phyloP scores from a whole-genome alignment of 129 eudicot genomes.

The Helichrysum umbraculigerum region DNA sequence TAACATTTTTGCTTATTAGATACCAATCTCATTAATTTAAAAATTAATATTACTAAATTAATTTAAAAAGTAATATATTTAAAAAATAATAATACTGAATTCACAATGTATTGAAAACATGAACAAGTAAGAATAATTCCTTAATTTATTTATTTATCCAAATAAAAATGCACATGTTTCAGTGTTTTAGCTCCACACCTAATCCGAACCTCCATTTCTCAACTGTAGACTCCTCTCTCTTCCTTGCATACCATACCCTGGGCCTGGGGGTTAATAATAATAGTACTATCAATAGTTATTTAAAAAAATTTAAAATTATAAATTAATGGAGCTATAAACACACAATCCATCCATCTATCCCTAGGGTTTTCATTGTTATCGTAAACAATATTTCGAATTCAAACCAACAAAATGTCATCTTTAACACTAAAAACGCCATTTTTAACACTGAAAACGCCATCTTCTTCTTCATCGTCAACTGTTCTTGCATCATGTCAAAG shows the following conservation, averaged over 20 bases:
- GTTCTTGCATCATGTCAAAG: constrained; percentile 34
- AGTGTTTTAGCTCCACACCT: constrained; percentile 19
- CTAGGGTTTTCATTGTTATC: constrained; percentile 41
- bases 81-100: too few species aligned
- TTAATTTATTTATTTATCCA: background rate
- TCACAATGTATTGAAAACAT: too few species aligned
- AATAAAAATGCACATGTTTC: constrained; percentile 12
- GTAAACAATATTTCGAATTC: background rate
- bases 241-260: constrained; percentile 10
- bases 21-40: too few species aligned
- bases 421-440: constrained; percentile 39
- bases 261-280: too few species aligned
- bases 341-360: background rate
- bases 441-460: constrained; percentile 21
- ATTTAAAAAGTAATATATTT: too few species aligned
- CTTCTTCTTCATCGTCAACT: constrained; percentile 38
- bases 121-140: too few species aligned
- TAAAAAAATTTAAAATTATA: too few species aligned
- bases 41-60: too few species aligned
- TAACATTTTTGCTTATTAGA: too few species aligned
- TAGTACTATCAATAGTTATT: too few species aligned
- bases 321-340: constrained; percentile 25
- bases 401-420: constrained; percentile 47
- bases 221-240: background rate
- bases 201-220: constrained; percentile 29